Percentiles rank a stretch among this genome's conserved stretches.
Conservation (phyloP, 1,139 yeast species). For the Taphrina flavorubra region DNA sequence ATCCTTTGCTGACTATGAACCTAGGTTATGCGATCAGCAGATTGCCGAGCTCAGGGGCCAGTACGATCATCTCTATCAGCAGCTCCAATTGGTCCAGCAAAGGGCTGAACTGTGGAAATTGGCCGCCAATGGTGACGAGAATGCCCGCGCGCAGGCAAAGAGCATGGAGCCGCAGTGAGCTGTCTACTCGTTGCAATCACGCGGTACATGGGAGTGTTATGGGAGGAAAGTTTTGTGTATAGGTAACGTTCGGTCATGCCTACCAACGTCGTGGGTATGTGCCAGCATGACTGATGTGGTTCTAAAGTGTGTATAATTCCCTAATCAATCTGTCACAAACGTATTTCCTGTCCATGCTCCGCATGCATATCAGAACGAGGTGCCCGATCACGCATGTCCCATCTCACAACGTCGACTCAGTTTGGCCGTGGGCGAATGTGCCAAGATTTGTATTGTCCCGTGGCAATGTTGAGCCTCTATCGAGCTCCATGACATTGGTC, state of each 20-base stretch:
- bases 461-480: not conserved
- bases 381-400: not conserved
- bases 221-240: not conserved
- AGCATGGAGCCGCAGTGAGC: conserved; percentile 9
- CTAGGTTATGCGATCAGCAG: conserved; percentile 25
- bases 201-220: not conserved
- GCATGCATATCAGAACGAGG: not conserved
- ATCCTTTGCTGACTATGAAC: not conserved
- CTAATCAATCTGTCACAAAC: not conserved
- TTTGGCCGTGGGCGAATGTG: not conserved
- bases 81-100: conserved; percentile 12
- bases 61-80: conserved; percentile 31
- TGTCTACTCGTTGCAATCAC: not conserved
- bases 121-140: conserved; percentile 27
- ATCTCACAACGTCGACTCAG: not conserved
- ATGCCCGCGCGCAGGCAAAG: conserved; percentile 24
- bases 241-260: not conserved
- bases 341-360: not conserved
- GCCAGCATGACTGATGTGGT: not conserved
- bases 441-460: not conserved
- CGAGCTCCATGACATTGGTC: not conserved
- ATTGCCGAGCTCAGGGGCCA: conserved; percentile 28
- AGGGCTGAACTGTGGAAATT: conserved; percentile 28
- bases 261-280: not conserved
- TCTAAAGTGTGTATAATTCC: conserved; percentile 5